Base-by-base conservation (phyloP, 805 yeast species). In the Geotrichum ghanense region DNA sequence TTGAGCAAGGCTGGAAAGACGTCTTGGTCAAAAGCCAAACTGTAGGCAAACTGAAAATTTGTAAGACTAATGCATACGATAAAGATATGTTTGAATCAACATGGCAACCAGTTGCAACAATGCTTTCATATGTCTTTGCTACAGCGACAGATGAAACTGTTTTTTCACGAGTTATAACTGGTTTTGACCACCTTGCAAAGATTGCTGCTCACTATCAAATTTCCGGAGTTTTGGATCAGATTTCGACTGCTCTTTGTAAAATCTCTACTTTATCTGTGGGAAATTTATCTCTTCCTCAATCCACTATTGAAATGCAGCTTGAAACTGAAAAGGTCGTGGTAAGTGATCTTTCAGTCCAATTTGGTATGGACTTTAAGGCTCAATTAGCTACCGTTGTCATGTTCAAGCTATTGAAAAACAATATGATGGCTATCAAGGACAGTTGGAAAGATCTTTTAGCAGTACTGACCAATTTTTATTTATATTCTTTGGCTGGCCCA, bases 121-220 rank as follows among this genome's bases (percentile, higher is more conserved):
- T 95, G 0, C 65, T 89, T 39, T 73, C 89, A 45, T 75, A 74
- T 45, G 86, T 90, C 39, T 92, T 87, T 64, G 81, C 83, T 23
- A 85, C 84, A 45, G 95, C 97, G 0, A 51, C 86, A 0, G 97
- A 92, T 60, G 97, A 92, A 61, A 84, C 86, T 43, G 79, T 92
- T 7, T 81, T 88, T 43, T 81, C 92, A 0, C 75, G 90, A 48
- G 84, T 92, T 69, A 81, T 92, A 70, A 75, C 95, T 0, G 84
- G 90, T 2, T 73, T 90, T 54, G 97, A 89, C 58, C 88, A 85
- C 60, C 76, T 92, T 51, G 83, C 95, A 0, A 74, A 71, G 24
- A 76, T 92, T 48, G 87, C 97, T 10, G 67, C 80, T 0, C 75
- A 68, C 51, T 87, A 79, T 63, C 71, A 73, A 9, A 62, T 83